phyloP scores from a whole-genome alignment of 1,139 yeast genomes.

The Taiozyma sp. region DNA sequence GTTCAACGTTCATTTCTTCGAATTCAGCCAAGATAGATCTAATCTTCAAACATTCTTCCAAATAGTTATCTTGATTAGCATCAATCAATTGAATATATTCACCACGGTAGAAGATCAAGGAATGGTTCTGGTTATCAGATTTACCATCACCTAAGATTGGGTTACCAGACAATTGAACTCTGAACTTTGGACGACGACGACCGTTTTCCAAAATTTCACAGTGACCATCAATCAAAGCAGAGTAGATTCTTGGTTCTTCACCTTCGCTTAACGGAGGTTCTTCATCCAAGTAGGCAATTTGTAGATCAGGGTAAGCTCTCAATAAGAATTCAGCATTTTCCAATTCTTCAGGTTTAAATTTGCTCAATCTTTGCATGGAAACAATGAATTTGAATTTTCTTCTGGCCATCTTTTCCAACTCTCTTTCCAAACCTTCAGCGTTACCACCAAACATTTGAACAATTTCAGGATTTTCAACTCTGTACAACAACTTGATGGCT shows the following conservation, averaged over 20 bases:
- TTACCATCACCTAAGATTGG: constrained; percentile 99
- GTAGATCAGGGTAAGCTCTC: constrained; percentile 98
- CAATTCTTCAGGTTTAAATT: constrained; percentile 95
- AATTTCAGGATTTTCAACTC: constrained; percentile 98
- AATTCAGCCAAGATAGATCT: constrained; percentile 97
- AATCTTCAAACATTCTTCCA: constrained; percentile 97
- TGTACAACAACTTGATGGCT: constrained; percentile 93
- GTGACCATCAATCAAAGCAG: constrained; percentile 97
- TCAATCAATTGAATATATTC: constrained; percentile 96
- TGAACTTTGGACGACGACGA: constrained; percentile 96
- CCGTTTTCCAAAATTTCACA: constrained; percentile 98
- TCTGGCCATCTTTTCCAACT: constrained; percentile 98
- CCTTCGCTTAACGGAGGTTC: constrained; percentile 87
- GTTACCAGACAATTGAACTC: constrained; percentile 97
- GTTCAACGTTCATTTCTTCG: constrained; percentile 89
- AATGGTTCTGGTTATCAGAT: constrained; percentile 98
- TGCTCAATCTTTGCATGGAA: constrained; percentile 97
- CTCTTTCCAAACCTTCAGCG: constrained; percentile 91
- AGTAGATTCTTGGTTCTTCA: constrained; percentile 95
- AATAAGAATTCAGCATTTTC: constrained; percentile 97
- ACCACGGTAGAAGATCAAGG: constrained; percentile 96
- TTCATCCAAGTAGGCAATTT: constrained; percentile 97
- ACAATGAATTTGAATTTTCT: constrained; percentile 96
- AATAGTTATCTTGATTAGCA: constrained; percentile 97
- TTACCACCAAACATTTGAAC: constrained; percentile 98